phyloP scores from a whole-genome alignment of 768 basidiomycete species.

The Amanita exitialis region DNA sequence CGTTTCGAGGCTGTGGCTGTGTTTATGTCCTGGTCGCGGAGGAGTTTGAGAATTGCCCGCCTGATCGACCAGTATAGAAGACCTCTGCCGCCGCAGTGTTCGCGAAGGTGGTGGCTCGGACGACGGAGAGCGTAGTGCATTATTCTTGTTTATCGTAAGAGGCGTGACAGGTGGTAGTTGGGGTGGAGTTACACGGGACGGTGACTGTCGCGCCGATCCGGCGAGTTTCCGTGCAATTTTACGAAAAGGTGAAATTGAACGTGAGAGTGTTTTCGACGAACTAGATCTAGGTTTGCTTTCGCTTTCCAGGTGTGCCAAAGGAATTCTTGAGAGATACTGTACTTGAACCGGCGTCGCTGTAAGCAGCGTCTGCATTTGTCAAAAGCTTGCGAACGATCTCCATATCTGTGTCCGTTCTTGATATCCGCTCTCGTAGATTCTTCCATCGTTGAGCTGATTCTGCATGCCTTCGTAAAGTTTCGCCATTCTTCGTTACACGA shows the following conservation, averaged over 20 bases:
- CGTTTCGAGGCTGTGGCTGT: slow-evolving; percentile 64
- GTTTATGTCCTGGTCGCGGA: slow-evolving; percentile 53
- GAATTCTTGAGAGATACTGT: slow-evolving; percentile 43
- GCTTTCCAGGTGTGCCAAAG: slow-evolving; percentile 56
- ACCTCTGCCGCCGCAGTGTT: slow-evolving; percentile 42
- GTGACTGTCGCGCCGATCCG: slow-evolving; percentile 34
- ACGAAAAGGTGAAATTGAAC: slow-evolving; percentile 74
- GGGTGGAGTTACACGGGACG: slow-evolving; percentile 20
- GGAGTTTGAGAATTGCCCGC: slow-evolving; percentile 38
- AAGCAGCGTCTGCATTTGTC: slow-evolving; percentile 34
- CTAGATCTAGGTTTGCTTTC: slow-evolving; percentile 35
- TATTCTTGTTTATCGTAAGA: slow-evolving; percentile 34
- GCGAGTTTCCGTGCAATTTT: slow-evolving; percentile 69
- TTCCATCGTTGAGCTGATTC: slow-evolving; percentile 86
- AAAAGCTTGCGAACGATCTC: slow-evolving; percentile 55
- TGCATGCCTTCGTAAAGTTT: slow-evolving; percentile 81
- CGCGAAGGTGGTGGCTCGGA: slow-evolving; percentile 39
- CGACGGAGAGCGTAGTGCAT: slow-evolving; percentile 29
- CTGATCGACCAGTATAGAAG: slow-evolving; percentile 41
- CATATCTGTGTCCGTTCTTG: slow-evolving; percentile 78
- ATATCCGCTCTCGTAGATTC: slow-evolving; percentile 68
- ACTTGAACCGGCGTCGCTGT: slow-evolving; percentile 65
- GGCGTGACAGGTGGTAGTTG: slow-evolving; percentile 33
- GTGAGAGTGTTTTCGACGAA: slow-evolving; percentile 47
- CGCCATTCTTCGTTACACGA: slow-evolving; percentile 93